Conservation (phyloP, 768 basidiomycete genomes). For the Leccinum disarticulatum region DNA sequence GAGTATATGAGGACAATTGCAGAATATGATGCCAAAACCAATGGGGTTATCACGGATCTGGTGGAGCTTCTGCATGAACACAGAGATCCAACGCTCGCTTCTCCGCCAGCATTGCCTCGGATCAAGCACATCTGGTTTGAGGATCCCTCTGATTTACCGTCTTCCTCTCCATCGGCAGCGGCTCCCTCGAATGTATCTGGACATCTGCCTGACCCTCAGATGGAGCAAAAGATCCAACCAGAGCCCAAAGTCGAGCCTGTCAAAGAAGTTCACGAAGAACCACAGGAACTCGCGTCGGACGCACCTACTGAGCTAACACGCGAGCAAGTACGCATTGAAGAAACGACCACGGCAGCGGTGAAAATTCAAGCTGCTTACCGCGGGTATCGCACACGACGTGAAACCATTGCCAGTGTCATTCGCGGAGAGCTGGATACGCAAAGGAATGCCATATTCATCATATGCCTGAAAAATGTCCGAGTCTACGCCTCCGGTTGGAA, state of each 20-base stretch:
- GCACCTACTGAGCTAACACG: slow-evolving; percentile 13
- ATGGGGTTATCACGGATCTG: slow-evolving; percentile 19
- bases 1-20: slow-evolving; percentile 16
- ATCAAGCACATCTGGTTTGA: slow-evolving; percentile 34
- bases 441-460: slow-evolving; percentile 23
- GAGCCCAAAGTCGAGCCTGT: not conserved
- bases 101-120: slow-evolving; percentile 4
- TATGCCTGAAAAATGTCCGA: slow-evolving; percentile 26
- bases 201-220: slow-evolving; percentile 8
- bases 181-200: slow-evolving; percentile 15
- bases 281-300: slow-evolving; percentile 9
- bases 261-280: slow-evolving; percentile 15
- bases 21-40: slow-evolving; percentile 6
- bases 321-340: slow-evolving; percentile 21
- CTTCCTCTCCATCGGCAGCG: slow-evolving; percentile 8
- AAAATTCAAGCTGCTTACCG: slow-evolving; percentile 24
- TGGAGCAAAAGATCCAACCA: not conserved
- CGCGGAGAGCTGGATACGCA: slow-evolving; percentile 17
- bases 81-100: not conserved
- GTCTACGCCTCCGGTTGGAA: slow-evolving; percentile 30
- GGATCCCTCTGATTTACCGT: slow-evolving; percentile 29
- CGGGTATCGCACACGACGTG: slow-evolving; percentile 7
- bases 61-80: slow-evolving; percentile 25
- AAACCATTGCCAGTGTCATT: slow-evolving; percentile 7
- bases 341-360: slow-evolving; percentile 16